Evolutionary conservation across 192 early-diverging fungal species (phyloP).

Genomic region (Coemansia sp.): DNA sequence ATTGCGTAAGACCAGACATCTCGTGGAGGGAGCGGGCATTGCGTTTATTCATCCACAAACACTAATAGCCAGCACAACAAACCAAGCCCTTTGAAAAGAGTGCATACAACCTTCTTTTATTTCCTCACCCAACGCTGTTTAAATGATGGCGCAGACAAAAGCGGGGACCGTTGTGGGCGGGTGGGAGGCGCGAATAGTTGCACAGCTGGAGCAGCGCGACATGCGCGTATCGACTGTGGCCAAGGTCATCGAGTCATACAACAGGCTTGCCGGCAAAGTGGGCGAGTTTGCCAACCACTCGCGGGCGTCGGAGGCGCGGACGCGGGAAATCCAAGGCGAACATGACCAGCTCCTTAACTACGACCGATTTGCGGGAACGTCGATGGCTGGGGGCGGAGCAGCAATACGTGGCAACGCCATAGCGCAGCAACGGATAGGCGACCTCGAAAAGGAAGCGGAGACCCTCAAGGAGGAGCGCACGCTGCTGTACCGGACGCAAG

Average conservation of each 20-base stretch:
- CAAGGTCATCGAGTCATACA: constrained; percentile 52
- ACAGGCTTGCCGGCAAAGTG: constrained; percentile 39
- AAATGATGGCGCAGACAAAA: constrained; percentile 23
- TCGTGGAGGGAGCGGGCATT: background rate
- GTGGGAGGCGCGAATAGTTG: constrained; percentile 48
- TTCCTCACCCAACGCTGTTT: background rate
- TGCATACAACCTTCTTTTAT: no score
- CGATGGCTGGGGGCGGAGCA: background rate
- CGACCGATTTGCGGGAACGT: constrained; percentile 16
- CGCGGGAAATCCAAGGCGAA: constrained; percentile 47
- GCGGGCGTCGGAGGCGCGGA: constrained; percentile 41
- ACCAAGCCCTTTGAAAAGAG: no score
- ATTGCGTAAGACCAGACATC: background rate
- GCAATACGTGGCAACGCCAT: constrained; percentile 32
- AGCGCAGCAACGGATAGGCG: constrained; percentile 64
- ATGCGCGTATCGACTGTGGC: constrained; percentile 47
- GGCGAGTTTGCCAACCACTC: constrained; percentile 47
- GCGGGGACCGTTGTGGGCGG: constrained; percentile 12
- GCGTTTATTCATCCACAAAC: background rate
- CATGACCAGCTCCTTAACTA: constrained; percentile 47
- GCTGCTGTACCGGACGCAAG: constrained; percentile 86
- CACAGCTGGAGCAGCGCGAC: constrained; percentile 50
- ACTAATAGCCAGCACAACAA: no score
- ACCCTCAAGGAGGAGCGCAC: constrained; percentile 81
- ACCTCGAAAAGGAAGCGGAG: constrained; percentile 74